These are phyloP conservation scores for Candida ipomoeae DNA, from an alignment of 805 yeast species.

Conservation along the genomic window DNA sequence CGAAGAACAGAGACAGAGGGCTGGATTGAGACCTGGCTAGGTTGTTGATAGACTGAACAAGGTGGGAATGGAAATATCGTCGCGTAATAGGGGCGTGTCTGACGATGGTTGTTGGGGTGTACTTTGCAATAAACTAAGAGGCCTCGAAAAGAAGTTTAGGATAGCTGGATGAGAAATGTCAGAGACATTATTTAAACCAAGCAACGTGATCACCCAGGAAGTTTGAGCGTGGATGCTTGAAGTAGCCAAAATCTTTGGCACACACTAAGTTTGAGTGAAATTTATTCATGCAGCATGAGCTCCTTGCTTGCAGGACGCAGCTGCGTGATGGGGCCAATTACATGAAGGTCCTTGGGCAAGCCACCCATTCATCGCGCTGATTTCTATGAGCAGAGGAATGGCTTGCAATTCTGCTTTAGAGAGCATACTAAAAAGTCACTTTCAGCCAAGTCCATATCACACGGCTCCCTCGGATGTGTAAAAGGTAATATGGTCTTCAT, in stretches of 20 bases:
- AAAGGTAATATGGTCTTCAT: not conserved
- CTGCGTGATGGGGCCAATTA: not conserved
- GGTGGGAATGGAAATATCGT: not conserved
- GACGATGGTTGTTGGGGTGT: not conserved
- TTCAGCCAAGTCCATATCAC: not conserved
- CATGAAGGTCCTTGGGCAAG: not conserved
- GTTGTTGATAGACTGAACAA: not conserved
- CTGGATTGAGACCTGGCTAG: not conserved
- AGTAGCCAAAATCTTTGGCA: conserved; percentile 3
- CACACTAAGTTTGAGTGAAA: conserved; percentile 5
- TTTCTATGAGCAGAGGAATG: not conserved
- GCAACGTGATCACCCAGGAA: not conserved
- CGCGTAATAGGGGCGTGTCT: conserved; percentile 1
- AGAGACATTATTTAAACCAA: conserved; percentile 1
- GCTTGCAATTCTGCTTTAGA: not conserved
- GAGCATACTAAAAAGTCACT: not conserved
- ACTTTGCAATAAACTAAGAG: not conserved
- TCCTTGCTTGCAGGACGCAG: conserved; percentile 5
- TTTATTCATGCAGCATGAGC: conserved; percentile 5
- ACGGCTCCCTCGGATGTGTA: not conserved
- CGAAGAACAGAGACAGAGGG: not conserved
- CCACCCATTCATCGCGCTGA: not conserved
- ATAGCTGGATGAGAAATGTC: not conserved
- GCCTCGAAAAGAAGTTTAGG: not conserved
- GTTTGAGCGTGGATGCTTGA: conserved; percentile 1